Base-by-base conservation (phyloP, 768 basidiomycete species). In the Lentinula sp. region DNA sequence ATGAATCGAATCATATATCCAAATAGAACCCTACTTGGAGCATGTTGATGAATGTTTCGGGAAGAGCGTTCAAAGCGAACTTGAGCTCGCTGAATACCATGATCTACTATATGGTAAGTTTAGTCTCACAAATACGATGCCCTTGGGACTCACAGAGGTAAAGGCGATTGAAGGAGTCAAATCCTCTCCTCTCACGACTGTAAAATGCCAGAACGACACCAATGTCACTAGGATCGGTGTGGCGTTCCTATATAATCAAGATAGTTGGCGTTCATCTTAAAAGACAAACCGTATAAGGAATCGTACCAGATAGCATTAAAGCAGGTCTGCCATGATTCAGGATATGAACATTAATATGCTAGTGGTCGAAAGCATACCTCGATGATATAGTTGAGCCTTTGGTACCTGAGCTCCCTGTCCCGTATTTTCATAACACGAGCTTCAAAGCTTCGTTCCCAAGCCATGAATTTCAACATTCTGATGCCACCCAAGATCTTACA, bases 401-500 rank as follows among this genome's bases (percentile, higher is more conserved):
- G 93, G 71, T 85, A 93, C 66, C 85, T 86, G 23, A 97, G 77
- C 71, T 97, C 94, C 65, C 85, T 87, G 46, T 85, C 85, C 28
- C 94, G 83, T 62, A 96, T 78, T 56, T 81, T 84, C 57, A 89
- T 71, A 0, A 95, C 86, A 9, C 80, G 81, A 23, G 79, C 77
- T 73, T 96, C 94, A 66, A 95, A 95, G 69, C 85, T 92, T 28
- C 94, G 85, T 71, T 97, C 94, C 94, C 81, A 83, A 15, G 93
- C 94, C 93, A 96, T 95, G 73, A 95, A 97, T 86, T 96, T 95
- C 66, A 95, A 84, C 92, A 95, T 95, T 35, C 93, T 82, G 61
- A 95, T 95, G 12, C 84, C 93, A 52, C 92, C 92, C 9, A 95
- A 76, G 62, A 95, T 85, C 87, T 95, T 48, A 49, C 46, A 3